Base-by-base conservation (phyloP, 1,284 basidiomycete genomes). In the Wolfiporia cocos region DNA sequence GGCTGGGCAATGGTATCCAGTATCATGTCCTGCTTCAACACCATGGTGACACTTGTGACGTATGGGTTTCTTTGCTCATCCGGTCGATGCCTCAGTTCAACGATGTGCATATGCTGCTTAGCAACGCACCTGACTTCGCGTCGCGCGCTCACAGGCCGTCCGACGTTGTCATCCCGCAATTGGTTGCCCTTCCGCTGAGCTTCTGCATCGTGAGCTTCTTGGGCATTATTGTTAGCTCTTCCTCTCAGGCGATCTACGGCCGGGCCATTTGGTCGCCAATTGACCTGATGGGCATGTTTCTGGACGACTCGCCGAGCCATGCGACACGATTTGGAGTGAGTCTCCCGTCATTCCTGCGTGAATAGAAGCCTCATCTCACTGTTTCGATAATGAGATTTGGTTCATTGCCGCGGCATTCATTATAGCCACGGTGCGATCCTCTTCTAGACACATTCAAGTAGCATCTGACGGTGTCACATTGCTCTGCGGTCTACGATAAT, bases 151-250 rank as follows among this genome's bases (percentile, higher is more conserved):
- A 66, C 46, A 74, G 69, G 6, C 84, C 86, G 5, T 69, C 70
- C 5, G 83, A 81, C 18, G 84, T 83, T 5, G 64, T 86, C 19
- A 74, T 74, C 59, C 84, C 88, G 18, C 88, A 91, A 59, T 65
- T 82, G 39, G 62, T 88, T 48, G 74, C 86, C 0, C 73, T 92
- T 28, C 90, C 90, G 0, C 51, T 91, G 33, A 76, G 79, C 0
- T 91, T 90, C 63, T 79, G 77, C 23, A 62, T 92, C 48, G 86
- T 89, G 44, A 83, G 80, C 50, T 85, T 93, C 66, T 71, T 92
- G 45, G 90, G 89, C 5, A 86, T 93, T 58, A 80, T 91, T 37
- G 88, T 92, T 49, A 82, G 83, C 37, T 88, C 85, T 1, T 82
- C 83, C 5, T 85, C 82, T n/a, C 68, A 78, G 45, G 73, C 80